Conservation (phyloP, 805 yeast genomes). For the Starmera caribaea region DNA sequence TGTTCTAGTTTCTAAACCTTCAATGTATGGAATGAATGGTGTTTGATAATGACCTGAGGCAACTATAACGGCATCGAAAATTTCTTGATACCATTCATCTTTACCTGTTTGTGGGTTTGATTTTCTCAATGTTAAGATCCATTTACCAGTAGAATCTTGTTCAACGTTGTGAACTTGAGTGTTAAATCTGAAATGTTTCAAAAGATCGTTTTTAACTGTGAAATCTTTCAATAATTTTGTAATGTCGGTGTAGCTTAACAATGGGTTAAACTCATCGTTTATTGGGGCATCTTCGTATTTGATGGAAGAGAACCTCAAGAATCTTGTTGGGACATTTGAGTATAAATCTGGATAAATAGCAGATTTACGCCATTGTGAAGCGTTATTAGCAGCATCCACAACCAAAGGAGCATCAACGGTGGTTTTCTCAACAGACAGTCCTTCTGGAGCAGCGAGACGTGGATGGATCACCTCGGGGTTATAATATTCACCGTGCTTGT, state of each 20-base stretch:
- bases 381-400: conserved; percentile 18
- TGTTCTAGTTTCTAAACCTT: conserved; percentile 31
- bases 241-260: conserved; percentile 25
- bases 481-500: conserved; percentile 21
- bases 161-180: conserved; percentile 28
- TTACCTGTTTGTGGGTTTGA: conserved; percentile 7
- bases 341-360: conserved; percentile 28
- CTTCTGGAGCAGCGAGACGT: conserved; percentile 3
- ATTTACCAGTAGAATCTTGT: conserved; percentile 24
- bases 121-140: conserved; percentile 23
- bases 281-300: conserved; percentile 15
- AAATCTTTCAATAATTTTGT: conserved; percentile 18
- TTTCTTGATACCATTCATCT: conserved; percentile 34
- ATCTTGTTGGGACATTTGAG: conserved; percentile 30
- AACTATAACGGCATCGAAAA: conserved; percentile 46
- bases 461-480: conserved; percentile 23
- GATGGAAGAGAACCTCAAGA: conserved; percentile 27
- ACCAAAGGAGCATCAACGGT: conserved; percentile 8
- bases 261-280: conserved; percentile 23
- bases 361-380: conserved; percentile 27
- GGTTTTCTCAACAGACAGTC: conserved; percentile 6
- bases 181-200: conserved; percentile 24
- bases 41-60: conserved; percentile 50
- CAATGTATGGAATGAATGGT: conserved; percentile 42
- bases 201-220: conserved; percentile 19